These are phyloP conservation scores for Suillus luteus DNA, from an alignment of 768 basidiomycete species.

Conservation along the genomic window DNA sequence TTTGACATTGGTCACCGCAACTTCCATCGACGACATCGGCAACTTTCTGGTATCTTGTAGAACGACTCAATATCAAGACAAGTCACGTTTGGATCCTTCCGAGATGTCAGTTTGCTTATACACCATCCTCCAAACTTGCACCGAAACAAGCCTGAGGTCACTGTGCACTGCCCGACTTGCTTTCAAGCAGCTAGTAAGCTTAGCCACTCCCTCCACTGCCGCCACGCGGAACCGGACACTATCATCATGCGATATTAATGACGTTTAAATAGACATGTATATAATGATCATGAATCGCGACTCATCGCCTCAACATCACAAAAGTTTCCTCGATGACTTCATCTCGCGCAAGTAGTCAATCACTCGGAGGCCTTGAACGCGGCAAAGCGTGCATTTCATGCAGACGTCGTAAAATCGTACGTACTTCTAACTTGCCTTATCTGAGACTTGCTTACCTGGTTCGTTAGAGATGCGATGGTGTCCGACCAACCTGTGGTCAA, in stretches of 20 bases:
- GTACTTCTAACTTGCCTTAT: background rate
- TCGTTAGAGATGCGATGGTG: constrained; percentile 65
- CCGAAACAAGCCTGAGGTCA: background rate
- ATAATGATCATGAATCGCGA: background rate
- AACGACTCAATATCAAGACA: background rate
- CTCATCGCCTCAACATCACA: no score
- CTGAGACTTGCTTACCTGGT: background rate
- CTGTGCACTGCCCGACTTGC: background rate
- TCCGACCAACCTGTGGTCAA: constrained; percentile 63
- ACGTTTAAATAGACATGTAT: background rate
- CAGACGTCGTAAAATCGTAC: constrained; percentile 53
- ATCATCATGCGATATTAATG: background rate
- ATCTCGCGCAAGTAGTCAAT: constrained; percentile 12
- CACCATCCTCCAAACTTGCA: background rate
- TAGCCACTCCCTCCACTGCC: background rate
- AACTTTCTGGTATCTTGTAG: background rate
- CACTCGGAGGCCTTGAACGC: constrained; percentile 38
- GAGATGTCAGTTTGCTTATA: background rate
- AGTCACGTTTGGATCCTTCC: background rate
- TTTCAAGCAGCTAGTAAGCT: background rate
- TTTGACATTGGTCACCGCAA: background rate
- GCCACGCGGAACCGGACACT: background rate
- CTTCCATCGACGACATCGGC: background rate
- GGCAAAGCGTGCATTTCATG: constrained; percentile 57
- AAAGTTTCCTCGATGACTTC: constrained; percentile 8